Evolutionary conservation across 2,329 filamentous ascomycete species (phyloP), one percentile per base, ranked within the genome.

Genomic region (Beauveria scarabaeidicola): DNA sequence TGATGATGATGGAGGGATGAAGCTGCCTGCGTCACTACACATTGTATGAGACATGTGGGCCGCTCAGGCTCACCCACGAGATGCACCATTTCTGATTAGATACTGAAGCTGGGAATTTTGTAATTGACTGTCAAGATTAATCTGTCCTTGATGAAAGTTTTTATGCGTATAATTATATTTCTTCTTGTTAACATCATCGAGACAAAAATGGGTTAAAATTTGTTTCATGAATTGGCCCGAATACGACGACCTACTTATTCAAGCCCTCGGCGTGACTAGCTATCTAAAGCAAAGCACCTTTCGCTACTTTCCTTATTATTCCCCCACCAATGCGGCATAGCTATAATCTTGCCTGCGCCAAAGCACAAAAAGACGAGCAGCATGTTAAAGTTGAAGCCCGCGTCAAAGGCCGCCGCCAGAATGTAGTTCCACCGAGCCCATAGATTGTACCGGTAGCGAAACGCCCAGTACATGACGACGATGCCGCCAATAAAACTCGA

Each of bases 271-370:
- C 38, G 6, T 11, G 43, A 36, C 19, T 36, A 36, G 4, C 15
- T 44, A 32, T 50, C 21, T 8, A 58, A 25, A 29, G 80, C 79
- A 74, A 85, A 86, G 67, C 83, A 86, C 58, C 82, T 74, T 69
- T 86, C 83, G 47, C 79, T 78, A 58, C 73, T 81, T 19, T 75
- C 71, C 29, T 70, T 75, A 63, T 83, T 78, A 64, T 86, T 86
- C 0, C 83, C 83, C 81, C 82, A 86, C 83, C 83, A 86, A 62
- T 82, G 67, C n/a, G 82, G 81, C 82, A 85, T 85, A 17, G 70
- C 73, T 8, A 84, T 70, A 36, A 81, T 74, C 71, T 80, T 84
- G 0, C 76, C 81, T 7, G 78, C 77, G 1, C 81, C 79, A 64
- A 85, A 83, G 62, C 79, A 80, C 61, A 85, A 66, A 67, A 85